phyloP scores from a whole-genome alignment of 225 moss, liverwort and hornwort species.

The Takakia lepidozioides region DNA sequence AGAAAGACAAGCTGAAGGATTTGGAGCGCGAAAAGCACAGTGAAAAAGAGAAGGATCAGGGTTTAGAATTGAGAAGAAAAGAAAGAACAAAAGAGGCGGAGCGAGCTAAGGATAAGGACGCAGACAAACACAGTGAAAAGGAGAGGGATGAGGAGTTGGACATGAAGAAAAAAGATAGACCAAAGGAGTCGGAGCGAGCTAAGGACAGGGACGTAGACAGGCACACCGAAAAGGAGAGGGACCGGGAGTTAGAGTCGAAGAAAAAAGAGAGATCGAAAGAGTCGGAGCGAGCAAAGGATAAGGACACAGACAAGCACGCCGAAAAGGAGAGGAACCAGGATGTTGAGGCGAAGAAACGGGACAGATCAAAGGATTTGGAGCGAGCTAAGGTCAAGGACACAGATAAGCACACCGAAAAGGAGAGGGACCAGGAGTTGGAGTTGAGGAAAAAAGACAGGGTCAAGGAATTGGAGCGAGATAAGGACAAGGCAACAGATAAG shows the following conservation, averaged over 20 bases:
- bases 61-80: constrained; percentile 9
- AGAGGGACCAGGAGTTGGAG: constrained; percentile 19
- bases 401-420: constrained; percentile 23
- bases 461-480: constrained; percentile 46
- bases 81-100: too few relatives aligned
- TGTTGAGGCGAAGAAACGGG: constrained; percentile 33
- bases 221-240: constrained; percentile 30
- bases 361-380: constrained; percentile 17
- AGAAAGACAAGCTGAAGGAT: constrained; percentile 52
- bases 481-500: constrained; percentile 38
- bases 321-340: constrained; percentile 23
- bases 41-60: constrained; percentile 9
- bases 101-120: constrained; percentile 22
- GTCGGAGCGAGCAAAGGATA: constrained; percentile 44
- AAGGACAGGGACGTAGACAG: constrained; percentile 18
- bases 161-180: constrained; percentile 35
- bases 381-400: constrained; percentile 22
- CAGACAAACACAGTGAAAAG: too few relatives aligned
- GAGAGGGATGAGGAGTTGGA: constrained; percentile 21
- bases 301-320: constrained; percentile 30
- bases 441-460: constrained; percentile 39
- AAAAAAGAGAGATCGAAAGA: constrained; percentile 43
- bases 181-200: constrained; percentile 49
- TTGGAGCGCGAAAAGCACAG: constrained; percentile 46
- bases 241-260: constrained; percentile 9